Conservation (phyloP, 2,329 filamentous ascomycete species). For the Fusarium transvaalense region DNA sequence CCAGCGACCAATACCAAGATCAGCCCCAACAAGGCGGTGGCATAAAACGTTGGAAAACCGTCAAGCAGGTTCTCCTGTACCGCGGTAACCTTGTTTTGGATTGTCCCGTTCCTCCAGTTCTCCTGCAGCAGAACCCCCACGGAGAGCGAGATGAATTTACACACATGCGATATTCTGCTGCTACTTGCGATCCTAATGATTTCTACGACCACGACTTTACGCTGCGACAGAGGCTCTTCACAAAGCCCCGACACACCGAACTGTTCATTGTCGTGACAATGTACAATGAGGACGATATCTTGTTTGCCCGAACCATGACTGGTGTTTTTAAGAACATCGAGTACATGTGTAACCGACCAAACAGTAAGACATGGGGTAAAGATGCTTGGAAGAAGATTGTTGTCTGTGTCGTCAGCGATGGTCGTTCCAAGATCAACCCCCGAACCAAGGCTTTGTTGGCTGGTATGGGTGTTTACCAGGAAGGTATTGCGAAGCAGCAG, state of each 20-base stretch:
- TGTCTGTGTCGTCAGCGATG: constrained; percentile 96
- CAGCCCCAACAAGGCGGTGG: constrained; percentile 57
- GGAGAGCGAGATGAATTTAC: constrained; percentile 93
- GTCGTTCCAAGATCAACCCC: constrained; percentile 95
- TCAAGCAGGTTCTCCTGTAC: constrained; percentile 98
- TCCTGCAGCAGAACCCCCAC: constrained; percentile 89
- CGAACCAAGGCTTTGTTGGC: constrained; percentile 90
- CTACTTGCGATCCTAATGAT: constrained; percentile 90
- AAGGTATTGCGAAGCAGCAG: constrained; percentile 97
- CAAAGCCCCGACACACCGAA: constrained; percentile 92
- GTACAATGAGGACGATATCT: constrained; percentile 98
- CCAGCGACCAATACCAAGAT: constrained; percentile 61
- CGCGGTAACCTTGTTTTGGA: constrained; percentile 97
- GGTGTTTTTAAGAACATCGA: constrained; percentile 99
- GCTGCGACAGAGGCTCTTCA: constrained; percentile 89
- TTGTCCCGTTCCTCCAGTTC: constrained; percentile 90
- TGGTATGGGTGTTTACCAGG: constrained; percentile 96
- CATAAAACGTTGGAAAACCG: constrained; percentile 95
- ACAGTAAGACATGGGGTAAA: constrained; percentile 98
- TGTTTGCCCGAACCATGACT: constrained; percentile 95
- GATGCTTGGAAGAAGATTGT: constrained; percentile 99
- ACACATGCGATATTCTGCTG: constrained; percentile 93
- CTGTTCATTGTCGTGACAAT: constrained; percentile 97
- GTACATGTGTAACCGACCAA: constrained; percentile 93
- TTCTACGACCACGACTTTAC: constrained; percentile 94